Conservation (phyloP, 768 basidiomycete species). For the Calocybe gangraenosa region DNA sequence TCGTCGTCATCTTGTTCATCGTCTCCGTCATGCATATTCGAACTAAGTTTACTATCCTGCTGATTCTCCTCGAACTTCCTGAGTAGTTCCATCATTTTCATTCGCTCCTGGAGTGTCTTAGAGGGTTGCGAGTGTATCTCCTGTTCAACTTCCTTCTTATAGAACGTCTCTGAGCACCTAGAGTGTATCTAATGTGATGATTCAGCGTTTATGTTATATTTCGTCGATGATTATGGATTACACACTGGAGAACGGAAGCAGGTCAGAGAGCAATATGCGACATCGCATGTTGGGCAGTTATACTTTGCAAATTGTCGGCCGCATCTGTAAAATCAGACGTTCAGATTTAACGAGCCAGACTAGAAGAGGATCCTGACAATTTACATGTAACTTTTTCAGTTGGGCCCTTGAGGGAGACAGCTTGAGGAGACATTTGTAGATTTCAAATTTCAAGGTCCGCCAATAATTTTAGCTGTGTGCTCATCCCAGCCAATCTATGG, state of each 20-base stretch:
- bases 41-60: conserved; percentile 19
- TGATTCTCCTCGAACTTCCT: conserved; percentile 68
- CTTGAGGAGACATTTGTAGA: conserved; percentile 14
- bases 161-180: conserved; percentile 80
- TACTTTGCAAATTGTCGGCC: conserved; percentile 73
- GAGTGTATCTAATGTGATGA: conserved; percentile 44
- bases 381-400: conserved; percentile 34
- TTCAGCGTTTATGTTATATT: background rate
- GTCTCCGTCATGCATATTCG: conserved; percentile 7
- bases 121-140: conserved; percentile 57
- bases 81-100: conserved; percentile 65
- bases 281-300: conserved; percentile 78
- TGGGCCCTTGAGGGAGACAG: conserved; percentile 3
- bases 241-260: conserved; percentile 76
- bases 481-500: conserved; percentile 26
- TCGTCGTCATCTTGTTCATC: conserved; percentile 35
- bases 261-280: conserved; percentile 72
- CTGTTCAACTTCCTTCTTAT: conserved; percentile 65
- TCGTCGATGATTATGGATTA: conserved; percentile 3
- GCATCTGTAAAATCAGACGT: conserved; percentile 45
- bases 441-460: conserved; percentile 21
- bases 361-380: conserved; percentile 31
- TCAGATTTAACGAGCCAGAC: background rate
- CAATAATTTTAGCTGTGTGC: conserved; percentile 15
- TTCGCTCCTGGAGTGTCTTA: conserved; percentile 52